Base-by-base conservation (phyloP, 495 filamentous ascomycete species). In the Saxispiralis lemnorum region DNA sequence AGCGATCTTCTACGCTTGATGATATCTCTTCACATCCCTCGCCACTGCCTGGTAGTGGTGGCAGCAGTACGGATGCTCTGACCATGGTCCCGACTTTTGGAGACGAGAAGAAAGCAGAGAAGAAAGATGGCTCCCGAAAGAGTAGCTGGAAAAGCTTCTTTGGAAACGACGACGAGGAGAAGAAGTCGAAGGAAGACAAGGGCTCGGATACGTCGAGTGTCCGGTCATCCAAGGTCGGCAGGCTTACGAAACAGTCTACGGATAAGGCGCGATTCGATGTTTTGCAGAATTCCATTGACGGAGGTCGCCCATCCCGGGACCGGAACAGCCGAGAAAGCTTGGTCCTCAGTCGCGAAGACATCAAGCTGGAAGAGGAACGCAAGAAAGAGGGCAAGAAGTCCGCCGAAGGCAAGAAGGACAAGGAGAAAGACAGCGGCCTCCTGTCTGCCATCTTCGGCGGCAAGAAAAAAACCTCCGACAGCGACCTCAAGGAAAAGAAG, bases 381-480 rank as follows among this genome's bases (percentile, higher is more conserved):
- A 83, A 75, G 62, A 95, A 87, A 59, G 84, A 92, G 44, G 44
- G 38, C 51, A 83, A 83, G 55, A 70, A 75, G 12, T 73, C 74
- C 9, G 62, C 65, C 16, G 86, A 93, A 9, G 64, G 67, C 12
- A 94, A 92, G 63, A 94, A 93, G 55, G 86, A 92, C 48, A 92
- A 85, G 54, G 48, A 92, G 62, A 94, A 93, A 54, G 88, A 93
- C 15, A 92, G 84, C 30, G 79, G 81, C 3, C 61, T 94, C 18
- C 86, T 97, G 54, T 83, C 84, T 1, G 84, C 84, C 1, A 72
- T 97, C 32, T 96, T 97, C 54, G 81, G 86, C 16, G 74, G 74
- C 41, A 77, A 81, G 52, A 89, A 84, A 65, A 89, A 84, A 65
- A 81, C 81, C 54, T 67, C 73, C 13, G 76, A 82, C 44, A 69